A percentile compares a stretch with the other conserved stretches of the same genome.
phyloP scores from a whole-genome alignment of 208 protist genomes.

The Trypanosoma platydactyli region DNA sequence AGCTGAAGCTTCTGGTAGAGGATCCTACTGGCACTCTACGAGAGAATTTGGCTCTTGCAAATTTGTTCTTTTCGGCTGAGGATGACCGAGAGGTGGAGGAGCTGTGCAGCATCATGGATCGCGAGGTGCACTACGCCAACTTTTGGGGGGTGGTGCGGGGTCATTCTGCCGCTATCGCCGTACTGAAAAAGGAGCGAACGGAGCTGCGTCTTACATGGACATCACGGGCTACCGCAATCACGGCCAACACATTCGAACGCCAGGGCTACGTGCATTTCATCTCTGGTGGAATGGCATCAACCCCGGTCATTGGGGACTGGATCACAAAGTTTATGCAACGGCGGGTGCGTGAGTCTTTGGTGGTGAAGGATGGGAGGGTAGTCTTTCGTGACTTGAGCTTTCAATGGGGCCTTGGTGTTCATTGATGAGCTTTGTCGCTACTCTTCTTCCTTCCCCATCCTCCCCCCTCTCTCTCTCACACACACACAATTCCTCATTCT shows the following conservation, averaged over 20 bases:
- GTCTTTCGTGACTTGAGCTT: constrained; percentile 78
- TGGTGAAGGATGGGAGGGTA: constrained; percentile 67
- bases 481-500: neutral
- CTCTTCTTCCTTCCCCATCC: too few relatives aligned
- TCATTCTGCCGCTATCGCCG: constrained; percentile 43
- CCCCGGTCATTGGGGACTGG: constrained; percentile 61
- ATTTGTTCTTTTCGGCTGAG: constrained; percentile 71
- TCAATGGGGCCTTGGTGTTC: constrained; percentile 57
- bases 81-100: constrained; percentile 71
- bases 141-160: constrained; percentile 85
- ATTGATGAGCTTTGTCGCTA: constrained; percentile 20
- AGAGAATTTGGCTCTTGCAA: constrained; percentile 39
- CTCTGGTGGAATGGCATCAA: constrained; percentile 31
- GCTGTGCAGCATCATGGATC: constrained; percentile 44
- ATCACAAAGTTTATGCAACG: constrained; percentile 62
- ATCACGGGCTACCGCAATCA: constrained; percentile 43
- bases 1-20: constrained; percentile 81
- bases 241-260: constrained; percentile 71
- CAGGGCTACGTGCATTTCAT: constrained; percentile 69
- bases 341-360: constrained; percentile 62
- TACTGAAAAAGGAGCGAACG: constrained; percentile 47
- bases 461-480: too few relatives aligned
- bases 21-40: constrained; percentile 62
- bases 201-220: constrained; percentile 73
- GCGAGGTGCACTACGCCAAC: constrained; percentile 53